These are phyloP conservation scores for Microdochium bolleyi DNA, from an alignment of 2,329 filamentous ascomycete genomes.

Conservation along the genomic window DNA sequence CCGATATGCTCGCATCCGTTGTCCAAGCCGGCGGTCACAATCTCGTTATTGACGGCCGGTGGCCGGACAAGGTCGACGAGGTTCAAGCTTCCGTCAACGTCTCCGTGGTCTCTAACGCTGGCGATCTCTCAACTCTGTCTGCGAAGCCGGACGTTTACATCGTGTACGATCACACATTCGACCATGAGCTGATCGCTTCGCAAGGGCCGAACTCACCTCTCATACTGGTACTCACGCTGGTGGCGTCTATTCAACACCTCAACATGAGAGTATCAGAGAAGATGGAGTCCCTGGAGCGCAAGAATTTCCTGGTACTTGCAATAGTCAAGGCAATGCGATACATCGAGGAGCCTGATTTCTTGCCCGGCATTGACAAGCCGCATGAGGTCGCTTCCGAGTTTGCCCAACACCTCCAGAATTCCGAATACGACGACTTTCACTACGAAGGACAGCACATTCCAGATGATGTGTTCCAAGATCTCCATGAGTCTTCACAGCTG, in stretches of 20 bases:
- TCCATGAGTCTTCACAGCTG: conserved; percentile 25
- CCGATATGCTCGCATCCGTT: conserved; percentile 44
- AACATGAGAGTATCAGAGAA: conserved; percentile 33
- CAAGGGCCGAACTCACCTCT: conserved; percentile 25
- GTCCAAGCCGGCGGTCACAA: conserved; percentile 25
- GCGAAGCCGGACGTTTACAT: conserved; percentile 41
- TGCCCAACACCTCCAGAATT: conserved; percentile 32
- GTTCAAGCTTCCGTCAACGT: conserved; percentile 20
- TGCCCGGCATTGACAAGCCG: conserved; percentile 27
- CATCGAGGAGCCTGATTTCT: conserved; percentile 29
- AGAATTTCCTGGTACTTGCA: conserved; percentile 31
- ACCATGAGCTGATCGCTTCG: conserved; percentile 18
- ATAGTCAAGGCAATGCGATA: conserved; percentile 19
- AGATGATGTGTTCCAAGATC: conserved; percentile 37
- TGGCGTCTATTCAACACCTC: conserved; percentile 48
- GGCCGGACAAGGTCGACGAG: conserved; percentile 5
- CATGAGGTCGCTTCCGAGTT: conserved; percentile 39
- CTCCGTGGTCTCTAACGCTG: conserved; percentile 31
- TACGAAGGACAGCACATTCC: conserved; percentile 42
- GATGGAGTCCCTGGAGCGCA: conserved; percentile 35
- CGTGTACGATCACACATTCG: conserved; percentile 44
- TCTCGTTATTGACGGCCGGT: conserved; percentile 5
- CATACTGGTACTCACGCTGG: conserved; percentile 40
- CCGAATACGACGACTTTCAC: conserved; percentile 24
- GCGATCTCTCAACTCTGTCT: conserved; percentile 25